Evolutionary conservation across 2,329 filamentous ascomycete species (phyloP).

Genomic region (Pseudogymnoascus sp.): DNA sequence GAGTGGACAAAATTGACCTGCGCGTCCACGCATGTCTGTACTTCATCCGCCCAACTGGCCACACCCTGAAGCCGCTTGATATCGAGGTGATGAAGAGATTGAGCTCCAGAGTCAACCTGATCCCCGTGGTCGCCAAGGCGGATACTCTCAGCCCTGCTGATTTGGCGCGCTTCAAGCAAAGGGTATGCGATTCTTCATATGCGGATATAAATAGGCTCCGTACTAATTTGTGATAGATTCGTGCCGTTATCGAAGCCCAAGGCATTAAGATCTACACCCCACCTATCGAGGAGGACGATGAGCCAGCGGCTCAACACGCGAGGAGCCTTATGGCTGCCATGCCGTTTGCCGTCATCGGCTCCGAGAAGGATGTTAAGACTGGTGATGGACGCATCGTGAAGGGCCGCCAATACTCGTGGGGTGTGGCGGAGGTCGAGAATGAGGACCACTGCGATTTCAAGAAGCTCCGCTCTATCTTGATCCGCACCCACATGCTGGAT

Average conservation of each 20-base stretch:
- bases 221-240: constrained; percentile 56
- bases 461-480: constrained; percentile 97
- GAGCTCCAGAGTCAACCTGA: constrained; percentile 95
- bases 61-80: constrained; percentile 96
- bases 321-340: constrained; percentile 92
- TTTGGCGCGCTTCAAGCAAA: constrained; percentile 87
- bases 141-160: constrained; percentile 93
- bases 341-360: constrained; percentile 98
- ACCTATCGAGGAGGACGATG: constrained; percentile 95
- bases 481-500: constrained; percentile 99
- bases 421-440: constrained; percentile 98
- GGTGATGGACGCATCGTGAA: constrained; percentile 94
- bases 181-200: constrained; percentile 50
- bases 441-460: constrained; percentile 99
- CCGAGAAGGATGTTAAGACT: constrained; percentile 98
- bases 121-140: constrained; percentile 96
- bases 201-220: neutral
- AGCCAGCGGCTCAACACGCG: constrained; percentile 89
- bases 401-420: constrained; percentile 98
- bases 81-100: constrained; percentile 99
- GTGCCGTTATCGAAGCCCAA: constrained; percentile 91
- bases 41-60: constrained; percentile 97
- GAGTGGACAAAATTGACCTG: constrained; percentile 97
- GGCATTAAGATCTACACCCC: constrained; percentile 99
- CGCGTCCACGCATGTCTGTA: constrained; percentile 97